Base-by-base conservation (phyloP, 208 protist genomes). In the Wallacemonas sp. region DNA sequence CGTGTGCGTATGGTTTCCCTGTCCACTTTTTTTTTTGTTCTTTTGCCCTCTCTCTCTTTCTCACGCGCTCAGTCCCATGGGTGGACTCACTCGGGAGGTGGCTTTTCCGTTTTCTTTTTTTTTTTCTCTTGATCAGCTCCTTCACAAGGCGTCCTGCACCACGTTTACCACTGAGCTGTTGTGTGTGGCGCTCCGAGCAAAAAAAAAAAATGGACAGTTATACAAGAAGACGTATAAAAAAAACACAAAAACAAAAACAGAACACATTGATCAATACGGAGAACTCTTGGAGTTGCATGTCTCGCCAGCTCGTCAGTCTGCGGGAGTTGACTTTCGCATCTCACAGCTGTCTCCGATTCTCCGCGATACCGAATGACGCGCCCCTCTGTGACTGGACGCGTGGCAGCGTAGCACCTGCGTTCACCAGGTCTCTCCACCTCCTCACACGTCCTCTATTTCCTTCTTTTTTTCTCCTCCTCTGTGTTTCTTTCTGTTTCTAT, bases 21-120 rank as follows among this genome's bases (percentile, higher is more conserved):
- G n/a, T 22, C 7, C 44, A 11, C 44, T 50, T 61, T 48, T 20
- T 63, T 59, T 33, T 49, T 57, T 29, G 32, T 59, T 28, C 26
- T 59, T 59, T 46, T 49, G 29, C 1, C 18, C 5, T 41, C 32
- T 41, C 12, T 57, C 32, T 42, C 18, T 46, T n/a, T 4, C 25
- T n/a, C 42, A 25, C 36, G 38, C 39, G 26, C 22, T 52, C 32
- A 16, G 16, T 52, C 14, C 38, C 38, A 42, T n/a, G n/a, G n/a
- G n/a, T n/a, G n/a, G n/a, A n/a, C n/a, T n/a, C n/a, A n/a, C n/a
- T n/a, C n/a, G n/a, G n/a, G n/a, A n/a, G n/a, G n/a, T n/a, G n/a
- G n/a, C n/a, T n/a, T n/a, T n/a, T n/a, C n/a, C n/a, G n/a, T n/a
- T n/a, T n/a, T n/a, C n/a, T n/a, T n/a, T n/a, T n/a, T n/a, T n/a